Base-by-base conservation (phyloP, 1,139 yeast species). In the Diutina siamensis region DNA sequence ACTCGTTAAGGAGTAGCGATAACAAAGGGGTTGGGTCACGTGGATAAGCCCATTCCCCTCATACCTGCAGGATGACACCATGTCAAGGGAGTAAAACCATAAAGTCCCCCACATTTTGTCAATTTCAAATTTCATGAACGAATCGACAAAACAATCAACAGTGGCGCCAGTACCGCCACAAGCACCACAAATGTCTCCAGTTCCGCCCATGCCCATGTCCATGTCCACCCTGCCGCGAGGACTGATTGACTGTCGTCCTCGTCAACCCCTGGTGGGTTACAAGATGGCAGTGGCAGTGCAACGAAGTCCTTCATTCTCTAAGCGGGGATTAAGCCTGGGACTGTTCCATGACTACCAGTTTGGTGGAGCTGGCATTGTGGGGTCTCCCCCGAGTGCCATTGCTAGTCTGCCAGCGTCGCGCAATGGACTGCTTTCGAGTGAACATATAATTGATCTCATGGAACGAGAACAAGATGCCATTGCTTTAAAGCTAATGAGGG, bases 401-500 rank as follows among this genome's bases (percentile, higher is more conserved):
- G 21, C 36, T 8, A 12, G 9, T 18, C 19, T 18, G 19, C 36
- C 36, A 34, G 36, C 36, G 21, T 18, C 20, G 20, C 19, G 36
- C 21, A 34, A 17, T 15, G 20, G 36, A 4, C 20, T 18, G 36
- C 20, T 34, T n/a, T 22, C 38, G 17, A 50, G 46, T 28, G 80
- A 73, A 44, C 76, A 74, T 49, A 67, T 75, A 35, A 71, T 79
- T 44, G 81, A 78, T 56, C 63, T 72, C 47, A 77, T 80, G 83
- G 86, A 80, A 55, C 69, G 78, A 48, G 85, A 80, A 55, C 85
- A 80, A 55, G 86, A 80, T 53, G 82, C 80, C 2, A 75, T 78
- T 34, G 85, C 78, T 8, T 60, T 78, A 50, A 74, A 70, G 53
- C 58, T 79, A 38, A 71, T 78, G 73, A 69, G 69, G 51, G 83